Conservation (phyloP, 345 rosid species). For the Theobroma cacao region DNA sequence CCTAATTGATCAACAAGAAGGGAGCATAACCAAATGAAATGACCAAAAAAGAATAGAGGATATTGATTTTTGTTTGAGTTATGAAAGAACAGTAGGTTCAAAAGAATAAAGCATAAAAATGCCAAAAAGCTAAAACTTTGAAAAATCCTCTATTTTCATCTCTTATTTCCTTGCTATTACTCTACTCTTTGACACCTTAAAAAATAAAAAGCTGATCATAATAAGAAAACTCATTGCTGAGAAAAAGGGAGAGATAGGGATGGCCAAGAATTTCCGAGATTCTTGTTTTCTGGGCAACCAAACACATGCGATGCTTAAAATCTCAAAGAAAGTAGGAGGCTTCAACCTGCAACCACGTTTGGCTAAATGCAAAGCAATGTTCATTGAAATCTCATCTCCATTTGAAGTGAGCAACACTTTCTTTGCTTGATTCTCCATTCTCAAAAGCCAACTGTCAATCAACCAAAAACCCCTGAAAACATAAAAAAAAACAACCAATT, state of each 20-base stretch:
- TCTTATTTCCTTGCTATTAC: not conserved
- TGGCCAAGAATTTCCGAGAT: not conserved
- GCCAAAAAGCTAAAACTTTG: not conserved
- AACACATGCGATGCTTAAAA: not conserved
- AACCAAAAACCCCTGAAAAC: not conserved
- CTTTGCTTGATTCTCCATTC: slow-evolving; percentile 53
- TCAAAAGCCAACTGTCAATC: not conserved
- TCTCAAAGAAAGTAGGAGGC: not conserved
- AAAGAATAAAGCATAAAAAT: not conserved
- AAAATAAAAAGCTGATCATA: too few relatives aligned
- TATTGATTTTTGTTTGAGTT: too few relatives aligned
- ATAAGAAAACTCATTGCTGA: not conserved
- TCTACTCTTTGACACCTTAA: not conserved
- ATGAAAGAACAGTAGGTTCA: not conserved
- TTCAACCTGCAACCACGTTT: slow-evolving; percentile 75
- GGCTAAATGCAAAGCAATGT: slow-evolving; percentile 71
- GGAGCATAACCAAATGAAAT: not conserved
- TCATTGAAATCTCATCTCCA: slow-evolving; percentile 71
- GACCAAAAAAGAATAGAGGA: too few relatives aligned
- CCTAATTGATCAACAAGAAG: not conserved
- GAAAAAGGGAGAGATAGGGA: not conserved
- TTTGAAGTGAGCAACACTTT: slow-evolving; percentile 76
- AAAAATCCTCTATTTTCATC: not conserved
- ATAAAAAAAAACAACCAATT: not conserved
- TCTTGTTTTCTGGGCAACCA: slow-evolving; percentile 10